Evolutionary conservation across 108 stramenopile species (phyloP).

Genomic region (Pseudonitzschia delicatissima): DNA sequence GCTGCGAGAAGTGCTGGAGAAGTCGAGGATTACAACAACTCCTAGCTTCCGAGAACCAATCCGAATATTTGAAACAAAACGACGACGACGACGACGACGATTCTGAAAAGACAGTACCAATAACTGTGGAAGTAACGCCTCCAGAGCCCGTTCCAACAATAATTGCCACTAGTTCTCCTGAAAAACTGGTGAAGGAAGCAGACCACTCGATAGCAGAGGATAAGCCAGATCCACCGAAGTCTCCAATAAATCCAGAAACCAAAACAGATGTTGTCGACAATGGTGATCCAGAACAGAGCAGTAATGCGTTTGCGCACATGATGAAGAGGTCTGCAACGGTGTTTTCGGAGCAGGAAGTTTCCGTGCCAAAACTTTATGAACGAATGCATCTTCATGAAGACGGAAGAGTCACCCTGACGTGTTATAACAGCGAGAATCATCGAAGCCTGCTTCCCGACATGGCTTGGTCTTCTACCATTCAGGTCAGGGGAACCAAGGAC

Average conservation of each 20-base stretch:
- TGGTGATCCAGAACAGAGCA: not conserved
- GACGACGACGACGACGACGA: too few relatives aligned
- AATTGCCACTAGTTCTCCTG: not conserved
- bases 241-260: not conserved
- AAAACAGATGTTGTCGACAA: not conserved
- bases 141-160: not conserved
- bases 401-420: constrained; percentile 14
- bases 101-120: not conserved
- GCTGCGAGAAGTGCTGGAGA: not conserved
- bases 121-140: not conserved
- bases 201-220: not conserved
- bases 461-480: constrained; percentile 39
- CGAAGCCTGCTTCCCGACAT: not conserved
- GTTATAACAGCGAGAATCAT: constrained; percentile 7
- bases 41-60: too few relatives aligned
- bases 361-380: constrained; percentile 22
- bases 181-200: not conserved
- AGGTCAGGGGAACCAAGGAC: constrained; percentile 12
- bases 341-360: constrained; percentile 29
- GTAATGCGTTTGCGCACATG: constrained; percentile 50
- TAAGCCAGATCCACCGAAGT: not conserved
- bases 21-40: not conserved
- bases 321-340: constrained; percentile 54
- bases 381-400: constrained; percentile 25
- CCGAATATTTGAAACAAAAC: too few relatives aligned